phyloP scores from a whole-genome alignment of 2,329 filamentous ascomycete species.

The Alternaria atra region DNA sequence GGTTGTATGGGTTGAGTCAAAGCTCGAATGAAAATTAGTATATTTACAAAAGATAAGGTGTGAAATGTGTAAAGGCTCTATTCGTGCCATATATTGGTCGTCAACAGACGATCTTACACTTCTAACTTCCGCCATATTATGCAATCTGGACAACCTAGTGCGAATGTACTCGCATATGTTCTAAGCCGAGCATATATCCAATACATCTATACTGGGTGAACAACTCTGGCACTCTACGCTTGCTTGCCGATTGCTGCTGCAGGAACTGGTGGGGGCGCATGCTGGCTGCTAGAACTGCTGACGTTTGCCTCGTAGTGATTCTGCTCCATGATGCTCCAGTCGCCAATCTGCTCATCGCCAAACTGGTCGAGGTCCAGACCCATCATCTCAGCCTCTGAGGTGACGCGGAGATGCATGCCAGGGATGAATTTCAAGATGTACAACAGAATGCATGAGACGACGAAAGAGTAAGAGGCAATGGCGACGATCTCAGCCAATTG shows the following conservation, averaged over 20 bases:
- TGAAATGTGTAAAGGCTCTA: background rate
- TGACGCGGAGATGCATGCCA: slow-evolving; percentile 63
- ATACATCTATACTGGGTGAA: background rate
- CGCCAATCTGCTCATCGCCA: slow-evolving; percentile 66
- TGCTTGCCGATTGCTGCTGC: slow-evolving; percentile 13
- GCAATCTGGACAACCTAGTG: background rate
- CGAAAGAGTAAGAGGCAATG: slow-evolving; percentile 63
- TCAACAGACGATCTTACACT: background rate
- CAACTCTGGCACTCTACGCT: slow-evolving; percentile 4
- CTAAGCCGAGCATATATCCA: background rate
- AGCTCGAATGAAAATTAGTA: background rate
- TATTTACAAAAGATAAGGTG: background rate
- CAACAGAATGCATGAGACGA: slow-evolving; percentile 62
- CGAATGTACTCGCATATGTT: background rate
- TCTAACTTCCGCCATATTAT: background rate
- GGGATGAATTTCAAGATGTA: slow-evolving; percentile 64
- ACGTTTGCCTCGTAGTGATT: slow-evolving; percentile 30
- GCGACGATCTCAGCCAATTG: slow-evolving; percentile 66
- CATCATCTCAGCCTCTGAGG: slow-evolving; percentile 64
- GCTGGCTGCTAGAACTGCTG: slow-evolving; percentile 38
- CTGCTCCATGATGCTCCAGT: slow-evolving; percentile 55
- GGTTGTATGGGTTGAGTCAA: background rate
- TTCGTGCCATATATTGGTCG: background rate
- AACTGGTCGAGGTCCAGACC: slow-evolving; percentile 66
- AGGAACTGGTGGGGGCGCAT: slow-evolving; percentile 8